A percentile compares a stretch with the other conserved stretches of the same genome.
Evolutionary conservation across 129 eudicot species (phyloP).

Genomic region (Pittosporum tobira): DNA sequence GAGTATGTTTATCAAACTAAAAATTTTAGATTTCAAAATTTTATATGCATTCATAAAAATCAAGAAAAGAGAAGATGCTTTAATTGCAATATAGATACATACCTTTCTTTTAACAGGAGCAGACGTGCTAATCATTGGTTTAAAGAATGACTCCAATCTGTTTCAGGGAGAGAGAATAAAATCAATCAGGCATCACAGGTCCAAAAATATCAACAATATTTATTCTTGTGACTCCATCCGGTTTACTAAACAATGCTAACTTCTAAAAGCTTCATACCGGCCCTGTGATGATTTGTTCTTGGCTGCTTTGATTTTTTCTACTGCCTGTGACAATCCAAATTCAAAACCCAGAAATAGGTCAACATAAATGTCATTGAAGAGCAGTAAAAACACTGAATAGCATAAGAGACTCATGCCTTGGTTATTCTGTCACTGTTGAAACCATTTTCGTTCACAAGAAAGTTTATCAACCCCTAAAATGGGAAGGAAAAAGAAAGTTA

Average conservation of each 20-base stretch:
- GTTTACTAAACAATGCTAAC: too few species aligned
- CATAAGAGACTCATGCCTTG: conserved; percentile 35
- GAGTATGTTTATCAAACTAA: background rate
- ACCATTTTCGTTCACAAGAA: conserved; percentile 88
- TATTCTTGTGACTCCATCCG: too few species aligned
- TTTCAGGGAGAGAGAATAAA: conserved; percentile 2
- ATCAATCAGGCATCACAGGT: conserved; percentile 5
- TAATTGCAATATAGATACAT: conserved; percentile 4
- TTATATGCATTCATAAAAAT: background rate
- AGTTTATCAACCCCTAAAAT: conserved; percentile 69
- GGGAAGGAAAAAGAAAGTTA: conserved; percentile 6
- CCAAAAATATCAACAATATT: background rate
- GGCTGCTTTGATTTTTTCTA: conserved; percentile 93
- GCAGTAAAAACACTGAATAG: background rate
- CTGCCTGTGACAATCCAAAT: conserved; percentile 25
- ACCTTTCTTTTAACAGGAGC: conserved; percentile 78
- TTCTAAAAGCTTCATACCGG: conserved; percentile 42
- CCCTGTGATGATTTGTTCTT: conserved; percentile 83
- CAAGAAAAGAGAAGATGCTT: conserved; percentile 1
- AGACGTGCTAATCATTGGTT: conserved; percentile 55
- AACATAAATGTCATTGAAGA: background rate
- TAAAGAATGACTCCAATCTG: conserved; percentile 92
- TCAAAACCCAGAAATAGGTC: conserved; percentile 9
- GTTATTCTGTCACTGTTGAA: conserved; percentile 79
- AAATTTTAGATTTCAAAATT: background rate